Evolutionary conservation across 257 asterid species (phyloP), one percentile per base, ranked within the genome.

Genomic region (Ocimum tenuiflorum): DNA sequence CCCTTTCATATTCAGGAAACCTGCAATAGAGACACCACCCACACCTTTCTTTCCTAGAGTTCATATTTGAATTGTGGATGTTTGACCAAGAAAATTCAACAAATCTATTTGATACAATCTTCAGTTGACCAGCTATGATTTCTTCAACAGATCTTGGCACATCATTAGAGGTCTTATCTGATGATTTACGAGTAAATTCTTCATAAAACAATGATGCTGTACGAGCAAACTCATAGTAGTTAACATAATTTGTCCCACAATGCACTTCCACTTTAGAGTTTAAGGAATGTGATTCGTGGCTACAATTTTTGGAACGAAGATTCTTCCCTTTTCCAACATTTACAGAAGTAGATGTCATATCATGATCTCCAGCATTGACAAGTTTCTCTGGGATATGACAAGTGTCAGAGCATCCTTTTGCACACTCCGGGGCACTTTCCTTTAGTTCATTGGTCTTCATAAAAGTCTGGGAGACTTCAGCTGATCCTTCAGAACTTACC

Each of bases 21-120:
- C 79, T 78, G 80, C 98, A 91, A 73, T 83, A 69, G 77, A 82
- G 77, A 80, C 98, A 91, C 98, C 98, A 91, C 55, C 98, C 98
- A 79, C 98, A 91, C 68, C 75, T 80, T 79, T 91, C 98, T 78
- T 85, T 88, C 77, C 81, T 73, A 49, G 67, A 60, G 70, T 68
- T 79, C 68, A 62, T 71, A 43, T 62, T 74, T 35, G 72, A 51
- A 27, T 67, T 66, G 14, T 63, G 83, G 52, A 77, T 67, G 76
- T 83, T 83, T 67, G 96, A 81, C 96, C 95, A 88, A 67, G 78
- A 78, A 72, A 91, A 91, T 22, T 77, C 81, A 29, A 80, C 65
- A 75, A 64, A 79, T 58, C 86, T 83, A 51, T 78, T 78, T 10
- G 87, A 79, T 67, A 89, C 83, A 64, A 81, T 79, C 84, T 85